Base-by-base conservation (phyloP, 2,329 filamentous ascomycete species). In the Mycosphaerella arachidis region DNA sequence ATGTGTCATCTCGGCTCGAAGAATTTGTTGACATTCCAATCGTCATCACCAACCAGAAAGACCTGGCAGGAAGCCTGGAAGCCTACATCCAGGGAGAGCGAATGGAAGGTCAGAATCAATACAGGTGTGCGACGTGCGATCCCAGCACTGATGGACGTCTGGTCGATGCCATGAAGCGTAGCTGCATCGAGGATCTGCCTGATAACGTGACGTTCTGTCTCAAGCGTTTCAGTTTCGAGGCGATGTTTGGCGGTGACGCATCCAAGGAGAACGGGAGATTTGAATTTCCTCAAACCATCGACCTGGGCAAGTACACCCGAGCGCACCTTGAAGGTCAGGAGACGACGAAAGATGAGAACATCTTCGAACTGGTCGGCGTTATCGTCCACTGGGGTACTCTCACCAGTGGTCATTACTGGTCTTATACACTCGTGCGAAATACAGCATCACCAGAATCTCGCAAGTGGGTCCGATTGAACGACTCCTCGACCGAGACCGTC, bases 181-280 rank as follows among this genome's bases (percentile, higher is more conserved):
- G 92, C 12, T 97, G 93, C 68, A 78, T 97, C 59, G 96, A 97
- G 72, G 89, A 96, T 62, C 85, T 97, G 6, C 93, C 94, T 0
- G 89, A 99, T 75, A 92, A 96, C 70, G 78, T 99, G 43, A 97
- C 97, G 60, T 95, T 97, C 72, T 94, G 97, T 71, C 78, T 99
- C 56, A 99, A 94, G 75, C 82, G 91, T 46, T 94, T 94, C 69
- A 88, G 92, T 61, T 94, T 91, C 72, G 91, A 93, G 66, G 75
- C 67, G 16, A 68, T 92, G 55, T 82, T 84, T 55, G 27, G 30
- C 35, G 95, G 72, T 84, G 88, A 76, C 83, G 92, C 67, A 24
- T 91, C 84, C 76, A 99, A 99, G 78, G 94, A 97, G 75, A 97
- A 99, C 72, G 94, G 97, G 72, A 84, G 90, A 66, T 99, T 99